Evolutionary conservation across 2,329 filamentous ascomycete genomes (phyloP), one percentile per base, ranked within the genome.

Genomic region (Bretziella fagacearum): DNA sequence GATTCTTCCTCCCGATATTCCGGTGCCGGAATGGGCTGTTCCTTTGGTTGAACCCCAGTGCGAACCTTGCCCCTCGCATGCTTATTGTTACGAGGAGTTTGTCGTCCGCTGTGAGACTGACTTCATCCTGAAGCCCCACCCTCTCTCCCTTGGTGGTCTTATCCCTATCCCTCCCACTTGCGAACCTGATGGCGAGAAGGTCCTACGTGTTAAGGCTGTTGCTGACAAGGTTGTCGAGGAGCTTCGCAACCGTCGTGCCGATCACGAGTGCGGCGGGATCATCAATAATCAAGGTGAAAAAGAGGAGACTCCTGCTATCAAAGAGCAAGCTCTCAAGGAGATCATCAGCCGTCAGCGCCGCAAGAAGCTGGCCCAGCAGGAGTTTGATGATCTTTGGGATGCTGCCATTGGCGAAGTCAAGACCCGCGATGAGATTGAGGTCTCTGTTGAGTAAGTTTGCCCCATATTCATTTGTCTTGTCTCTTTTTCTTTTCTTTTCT

Each of bases 111-210:
- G 91, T 61, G 86, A 95, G 55, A 71, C 74, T 45, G 91, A 89
- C 58, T 98, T 93, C 57, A 73, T 98, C 40, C 69, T 91, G 30
- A 81, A 82, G 56, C 74, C 78, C 1, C 89, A 96, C 59, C 87
- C 89, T 1, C 68, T 96, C 18, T 81, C 86, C 0, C 60, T 95
- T 0, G 78, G 79, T 42, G 87, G 91, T 0, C 58, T 93, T 3
- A 58, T 96, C 4, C 91, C 91, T 6, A 65, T 98, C 6, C 78
- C 87, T 4, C 89, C 93, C 1, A 87, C 84, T 3, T 98, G 91
- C 61, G 89, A 95, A 62, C 83, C 91, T 0, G 93, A 98, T 61
- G 86, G 86, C 51, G 85, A 93, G 57, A 95, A 94, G 61, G 84
- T 81, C 6, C 77, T 84, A 32, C 81, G 83, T 15, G 81, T 96